Evolutionary conservation across 495 filamentous ascomycete genomes (phyloP).

Genomic region (Hypoxylon rickii): DNA sequence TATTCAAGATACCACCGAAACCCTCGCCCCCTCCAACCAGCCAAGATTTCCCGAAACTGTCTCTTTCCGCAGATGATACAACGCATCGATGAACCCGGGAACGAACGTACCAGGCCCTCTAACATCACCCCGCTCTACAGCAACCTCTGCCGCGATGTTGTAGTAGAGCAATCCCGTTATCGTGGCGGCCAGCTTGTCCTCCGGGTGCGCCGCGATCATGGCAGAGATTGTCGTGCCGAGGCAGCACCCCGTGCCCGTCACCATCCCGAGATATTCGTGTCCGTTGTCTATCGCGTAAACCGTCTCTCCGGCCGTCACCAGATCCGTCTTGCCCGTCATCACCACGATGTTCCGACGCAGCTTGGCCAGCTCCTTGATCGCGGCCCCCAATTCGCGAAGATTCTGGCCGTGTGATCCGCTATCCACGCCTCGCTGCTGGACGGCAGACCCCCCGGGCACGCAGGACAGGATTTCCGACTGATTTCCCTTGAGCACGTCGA

Average conservation of each 20-base stretch:
- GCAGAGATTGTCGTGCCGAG: constrained; percentile 82
- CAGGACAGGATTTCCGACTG: constrained; percentile 86
- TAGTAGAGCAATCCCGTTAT: constrained; percentile 74
- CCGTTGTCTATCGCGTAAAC: constrained; percentile 76
- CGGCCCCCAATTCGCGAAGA: constrained; percentile 56
- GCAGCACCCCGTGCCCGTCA: constrained; percentile 89
- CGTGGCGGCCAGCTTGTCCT: constrained; percentile 69
- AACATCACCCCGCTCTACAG: constrained; percentile 63
- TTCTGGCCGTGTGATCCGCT: constrained; percentile 64
- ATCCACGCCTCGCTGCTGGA: constrained; percentile 89
- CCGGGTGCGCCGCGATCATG: constrained; percentile 62
- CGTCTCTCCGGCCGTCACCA: constrained; percentile 72
- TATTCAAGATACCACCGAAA: constrained; percentile 46
- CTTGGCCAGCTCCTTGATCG: constrained; percentile 68
- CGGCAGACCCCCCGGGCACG: constrained; percentile 58
- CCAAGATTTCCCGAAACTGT: constrained; percentile 51
- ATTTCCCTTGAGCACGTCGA: constrained; percentile 93
- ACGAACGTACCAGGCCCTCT: constrained; percentile 87
- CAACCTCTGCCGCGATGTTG: constrained; percentile 84
- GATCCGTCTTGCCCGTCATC: constrained; percentile 81
- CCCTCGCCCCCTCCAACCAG: constrained; percentile 63
- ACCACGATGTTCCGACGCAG: constrained; percentile 77
- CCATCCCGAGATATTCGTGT: constrained; percentile 72
- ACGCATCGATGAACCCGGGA: constrained; percentile 78
- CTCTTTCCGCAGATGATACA: constrained; percentile 57